Percentiles rank a stretch among this genome's conserved stretches.
Conservation (phyloP, 495 filamentous ascomycete genomes). For the Xylaria sp. region DNA sequence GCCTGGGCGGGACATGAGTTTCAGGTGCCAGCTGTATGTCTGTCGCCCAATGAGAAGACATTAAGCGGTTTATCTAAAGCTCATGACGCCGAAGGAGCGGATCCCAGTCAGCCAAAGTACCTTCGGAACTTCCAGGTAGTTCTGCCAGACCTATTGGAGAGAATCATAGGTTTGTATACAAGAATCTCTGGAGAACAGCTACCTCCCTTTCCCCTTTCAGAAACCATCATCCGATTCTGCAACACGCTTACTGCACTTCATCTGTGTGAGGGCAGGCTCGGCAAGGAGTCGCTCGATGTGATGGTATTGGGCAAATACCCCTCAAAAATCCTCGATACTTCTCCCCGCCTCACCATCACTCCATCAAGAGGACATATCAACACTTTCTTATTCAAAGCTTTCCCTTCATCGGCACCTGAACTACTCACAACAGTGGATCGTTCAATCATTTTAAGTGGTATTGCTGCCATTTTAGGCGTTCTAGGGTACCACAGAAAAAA, state of each 20-base stretch:
- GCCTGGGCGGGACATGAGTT: conserved; percentile 89
- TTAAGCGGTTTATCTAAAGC: conserved; percentile 53
- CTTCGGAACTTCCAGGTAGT: conserved; percentile 50
- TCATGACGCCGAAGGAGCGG: conserved; percentile 51
- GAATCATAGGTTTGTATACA: conserved; percentile 82
- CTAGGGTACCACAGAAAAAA: conserved; percentile 85
- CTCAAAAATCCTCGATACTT: conserved; percentile 45
- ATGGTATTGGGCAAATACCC: conserved; percentile 59
- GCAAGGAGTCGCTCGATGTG: conserved; percentile 69
- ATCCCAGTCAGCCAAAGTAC: conserved; percentile 51
- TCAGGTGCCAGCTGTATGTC: conserved; percentile 67
- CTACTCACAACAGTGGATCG: conserved; percentile 72
- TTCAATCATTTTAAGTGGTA: conserved; percentile 79
- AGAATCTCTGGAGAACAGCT: conserved; percentile 82
- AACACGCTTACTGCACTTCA: conserved; percentile 76
- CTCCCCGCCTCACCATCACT: conserved; percentile 54
- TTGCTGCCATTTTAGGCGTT: conserved; percentile 78
- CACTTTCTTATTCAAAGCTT: conserved; percentile 71
- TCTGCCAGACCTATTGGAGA: conserved; percentile 69
- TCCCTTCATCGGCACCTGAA: conserved; percentile 69
- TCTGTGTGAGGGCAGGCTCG: conserved; percentile 70
- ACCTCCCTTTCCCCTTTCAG: conserved; percentile 80
- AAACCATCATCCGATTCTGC: conserved; percentile 80
- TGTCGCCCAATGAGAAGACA: conserved; percentile 55
- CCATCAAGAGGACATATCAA: conserved; percentile 72